Base-by-base conservation (phyloP, 257 asterid species). In the Petunia secreta region DNA sequence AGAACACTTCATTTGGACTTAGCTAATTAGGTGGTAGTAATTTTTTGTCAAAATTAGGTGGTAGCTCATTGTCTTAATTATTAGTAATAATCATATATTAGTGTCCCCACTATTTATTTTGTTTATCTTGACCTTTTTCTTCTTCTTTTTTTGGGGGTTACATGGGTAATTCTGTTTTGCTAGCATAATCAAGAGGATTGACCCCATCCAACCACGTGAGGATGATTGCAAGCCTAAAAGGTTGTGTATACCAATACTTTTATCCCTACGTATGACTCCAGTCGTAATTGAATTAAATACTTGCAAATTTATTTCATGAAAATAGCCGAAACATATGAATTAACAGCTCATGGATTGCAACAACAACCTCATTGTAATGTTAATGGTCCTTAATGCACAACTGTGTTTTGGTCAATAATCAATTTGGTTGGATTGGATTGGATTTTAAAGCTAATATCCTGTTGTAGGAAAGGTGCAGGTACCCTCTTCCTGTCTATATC, bases 151-250 rank as follows among this genome's bases (percentile, higher is more conserved):
- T 10, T 9, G 53, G 8, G 62, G 62, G 62, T 57, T 57, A 15
- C 9, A 8, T 15, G 1, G 44, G 40, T 73, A 73, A 73, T 73
- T 73, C 62, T 73, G 13, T 73, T 50, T 73, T 36, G 9, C 46
- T 50, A 73, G 46, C 78, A 50, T 13, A 73, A 73, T 73, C 78
- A 50, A 73, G 62, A 73, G 34, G 36, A 73, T 73, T 73, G 63
- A 13, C 14, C 77, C 78, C 78, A 73, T 73, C 46, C 62, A 34
- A 50, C 78, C 6, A 50, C 78, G 44, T 50, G 46, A 73, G 59
- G 46, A 73, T 50, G 78, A 73, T 73, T 48, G 60, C 62, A 71
- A 71, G 1, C 44, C 77, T 13, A 48, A 34, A 69, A 46, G 6
- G 11, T 37, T 14, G 8, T 14, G 8, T 63, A 46, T 10, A 69